Evolutionary conservation across 2,329 filamentous ascomycete species (phyloP).

Genomic region (Colletotrichum orchidophilum): DNA sequence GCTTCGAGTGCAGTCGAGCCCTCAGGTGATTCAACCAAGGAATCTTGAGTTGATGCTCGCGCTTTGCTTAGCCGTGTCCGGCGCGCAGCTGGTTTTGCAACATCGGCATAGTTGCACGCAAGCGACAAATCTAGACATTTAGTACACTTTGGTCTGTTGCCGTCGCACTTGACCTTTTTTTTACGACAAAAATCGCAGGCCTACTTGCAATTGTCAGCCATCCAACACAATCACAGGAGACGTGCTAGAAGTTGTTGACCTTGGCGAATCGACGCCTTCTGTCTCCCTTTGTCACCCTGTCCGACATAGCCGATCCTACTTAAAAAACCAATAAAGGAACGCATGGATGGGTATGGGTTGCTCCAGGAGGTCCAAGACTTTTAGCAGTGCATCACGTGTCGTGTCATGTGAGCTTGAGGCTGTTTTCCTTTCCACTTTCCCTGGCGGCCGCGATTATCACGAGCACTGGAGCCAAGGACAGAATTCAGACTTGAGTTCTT

Average conservation of each 20-base stretch:
- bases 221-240: not conserved
- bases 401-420: too few species aligned
- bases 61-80: not conserved
- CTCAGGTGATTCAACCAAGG: not conserved
- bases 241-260: not conserved
- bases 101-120: not conserved
- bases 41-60: not conserved
- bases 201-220: not conserved
- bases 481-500: too few species aligned
- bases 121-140: not conserved
- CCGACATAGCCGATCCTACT: not conserved
- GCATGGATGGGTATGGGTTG: too few species aligned
- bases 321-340: too few species aligned
- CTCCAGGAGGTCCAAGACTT: too few species aligned
- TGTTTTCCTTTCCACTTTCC: too few species aligned
- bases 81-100: not conserved
- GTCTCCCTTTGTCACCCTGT: not conserved
- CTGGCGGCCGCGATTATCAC: too few species aligned
- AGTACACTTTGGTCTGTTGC: not conserved
- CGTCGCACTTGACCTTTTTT: not conserved
- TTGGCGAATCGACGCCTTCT: not conserved
- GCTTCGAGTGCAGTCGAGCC: not conserved
- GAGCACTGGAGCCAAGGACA: too few species aligned
- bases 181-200: not conserved
- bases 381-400: too few species aligned